These are phyloP conservation scores for Telopea speciosissima DNA, from an alignment of 177 flowering plant species.

Conservation along the genomic window DNA sequence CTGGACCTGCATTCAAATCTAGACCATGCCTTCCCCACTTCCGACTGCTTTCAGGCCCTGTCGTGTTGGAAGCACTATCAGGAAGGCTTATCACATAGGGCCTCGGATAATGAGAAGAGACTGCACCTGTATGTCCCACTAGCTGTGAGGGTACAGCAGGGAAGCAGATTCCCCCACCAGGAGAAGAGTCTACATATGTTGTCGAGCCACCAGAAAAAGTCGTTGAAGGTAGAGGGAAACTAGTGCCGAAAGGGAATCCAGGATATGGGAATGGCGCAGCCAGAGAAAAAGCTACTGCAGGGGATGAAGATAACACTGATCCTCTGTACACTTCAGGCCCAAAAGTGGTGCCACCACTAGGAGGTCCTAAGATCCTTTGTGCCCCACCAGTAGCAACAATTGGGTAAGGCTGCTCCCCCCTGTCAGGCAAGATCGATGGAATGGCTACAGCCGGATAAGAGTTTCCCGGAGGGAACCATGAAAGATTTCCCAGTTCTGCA, in stretches of 20 bases:
- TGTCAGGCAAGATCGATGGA: slow-evolving; percentile 54
- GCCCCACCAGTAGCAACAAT: slow-evolving; percentile 43
- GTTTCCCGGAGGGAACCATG: slow-evolving; percentile 67
- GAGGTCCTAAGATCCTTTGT: slow-evolving; percentile 50
- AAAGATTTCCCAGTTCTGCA: slow-evolving; percentile 41
- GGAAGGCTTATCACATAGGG: slow-evolving; percentile 59
- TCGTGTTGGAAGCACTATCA: slow-evolving; percentile 33
- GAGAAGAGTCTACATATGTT: slow-evolving; percentile 53
- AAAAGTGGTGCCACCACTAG: slow-evolving; percentile 40
- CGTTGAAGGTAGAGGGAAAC: slow-evolving; percentile 58
- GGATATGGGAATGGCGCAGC: slow-evolving; percentile 54
- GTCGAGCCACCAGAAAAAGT: slow-evolving; percentile 47
- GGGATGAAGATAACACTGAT: slow-evolving; percentile 73
- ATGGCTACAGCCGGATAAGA: slow-evolving; percentile 46
- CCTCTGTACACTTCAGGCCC: slow-evolving; percentile 64
- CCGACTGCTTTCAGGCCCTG: slow-evolving; percentile 39
- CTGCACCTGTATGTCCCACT: slow-evolving; percentile 46
- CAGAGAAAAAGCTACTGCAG: slow-evolving; percentile 59
- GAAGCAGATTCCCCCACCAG: slow-evolving; percentile 50
- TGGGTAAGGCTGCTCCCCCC: slow-evolving; percentile 54
- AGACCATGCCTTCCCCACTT: slow-evolving; percentile 67
- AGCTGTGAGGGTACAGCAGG: slow-evolving; percentile 58
- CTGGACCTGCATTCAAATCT: slow-evolving; percentile 89
- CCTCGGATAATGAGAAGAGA: slow-evolving; percentile 54
- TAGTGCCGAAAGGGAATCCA: slow-evolving; percentile 63